Percentiles rank a stretch among this genome's conserved stretches.
phyloP scores from a whole-genome alignment of 2,329 filamentous ascomycete species.

The Sordariomycetes sp. region DNA sequence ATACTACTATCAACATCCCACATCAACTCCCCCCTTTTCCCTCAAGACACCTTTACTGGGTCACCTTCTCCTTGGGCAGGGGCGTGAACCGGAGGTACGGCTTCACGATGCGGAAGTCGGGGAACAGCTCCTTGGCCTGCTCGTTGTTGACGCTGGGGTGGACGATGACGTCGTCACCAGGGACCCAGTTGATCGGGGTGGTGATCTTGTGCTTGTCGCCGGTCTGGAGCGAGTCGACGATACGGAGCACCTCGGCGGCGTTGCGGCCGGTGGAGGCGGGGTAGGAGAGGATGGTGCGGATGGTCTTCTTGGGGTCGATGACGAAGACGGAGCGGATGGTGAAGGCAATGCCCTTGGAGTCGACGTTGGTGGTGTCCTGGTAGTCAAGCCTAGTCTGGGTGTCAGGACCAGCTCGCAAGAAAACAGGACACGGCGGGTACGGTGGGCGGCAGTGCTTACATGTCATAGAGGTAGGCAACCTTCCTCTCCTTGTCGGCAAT shows the following conservation, averaged over 20 bases:
- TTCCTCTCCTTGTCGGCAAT: slow-evolving; percentile 72
- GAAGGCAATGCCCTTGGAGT: slow-evolving; percentile 75
- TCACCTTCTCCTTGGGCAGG: slow-evolving; percentile 43
- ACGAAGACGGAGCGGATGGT: slow-evolving; percentile 93
- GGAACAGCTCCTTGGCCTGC: slow-evolving; percentile 82
- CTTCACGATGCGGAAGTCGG: slow-evolving; percentile 59
- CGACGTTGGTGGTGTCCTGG: slow-evolving; percentile 72
- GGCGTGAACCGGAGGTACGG: slow-evolving; percentile 66
- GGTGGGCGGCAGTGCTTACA: slow-evolving; percentile 35
- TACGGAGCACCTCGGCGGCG: slow-evolving; percentile 67
- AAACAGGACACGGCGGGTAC: not conserved
- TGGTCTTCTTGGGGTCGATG: slow-evolving; percentile 89
- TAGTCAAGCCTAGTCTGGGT: slow-evolving; percentile 52
- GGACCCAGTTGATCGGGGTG: slow-evolving; percentile 84
- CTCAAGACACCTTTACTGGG: slow-evolving; percentile 13
- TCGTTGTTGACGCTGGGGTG: slow-evolving; percentile 73
- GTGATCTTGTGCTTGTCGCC: slow-evolving; percentile 83
- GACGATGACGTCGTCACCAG: slow-evolving; percentile 86
- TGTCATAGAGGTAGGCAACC: slow-evolving; percentile 68
- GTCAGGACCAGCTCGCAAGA: slow-evolving; percentile 3
- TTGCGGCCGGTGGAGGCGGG: slow-evolving; percentile 84
- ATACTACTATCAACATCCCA: not conserved
- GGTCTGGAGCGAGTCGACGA: slow-evolving; percentile 69
- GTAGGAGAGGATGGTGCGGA: slow-evolving; percentile 86
- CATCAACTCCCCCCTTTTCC: not conserved